These are phyloP conservation scores for Pythium angustatum DNA, from an alignment of 352 stramenopile genomes.

Conservation along the genomic window DNA sequence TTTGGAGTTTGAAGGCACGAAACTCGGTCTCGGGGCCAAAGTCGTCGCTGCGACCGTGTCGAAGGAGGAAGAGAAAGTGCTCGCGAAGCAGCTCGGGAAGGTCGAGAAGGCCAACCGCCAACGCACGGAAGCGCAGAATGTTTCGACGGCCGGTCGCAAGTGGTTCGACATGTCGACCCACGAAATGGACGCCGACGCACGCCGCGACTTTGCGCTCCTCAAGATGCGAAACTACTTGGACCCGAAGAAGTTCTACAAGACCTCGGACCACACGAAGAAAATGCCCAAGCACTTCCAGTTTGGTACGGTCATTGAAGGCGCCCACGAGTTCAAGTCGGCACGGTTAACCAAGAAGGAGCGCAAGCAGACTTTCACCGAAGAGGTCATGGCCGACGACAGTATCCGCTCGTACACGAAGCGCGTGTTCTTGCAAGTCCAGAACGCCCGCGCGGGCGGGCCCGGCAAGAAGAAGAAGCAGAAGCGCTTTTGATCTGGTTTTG, in stretches of 20 bases:
- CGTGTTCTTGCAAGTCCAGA: slow-evolving; percentile 78
- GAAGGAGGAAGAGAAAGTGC: slow-evolving; percentile 48
- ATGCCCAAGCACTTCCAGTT: slow-evolving; percentile 91
- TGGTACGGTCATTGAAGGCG: slow-evolving; percentile 92
- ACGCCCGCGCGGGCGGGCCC: slow-evolving; percentile 35
- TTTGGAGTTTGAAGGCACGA: slow-evolving; percentile 47
- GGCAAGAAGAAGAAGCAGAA: slow-evolving; percentile 55
- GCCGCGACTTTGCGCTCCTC: slow-evolving; percentile 91
- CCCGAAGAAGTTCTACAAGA: slow-evolving; percentile 98
- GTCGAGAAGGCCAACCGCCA: slow-evolving; percentile 51
- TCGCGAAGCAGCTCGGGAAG: slow-evolving; percentile 42
- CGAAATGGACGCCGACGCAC: slow-evolving; percentile 85
- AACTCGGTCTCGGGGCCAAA: slow-evolving; percentile 36
- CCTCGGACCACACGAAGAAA: slow-evolving; percentile 77
- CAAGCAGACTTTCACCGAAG: slow-evolving; percentile 92
- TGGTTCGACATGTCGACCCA: slow-evolving; percentile 94
- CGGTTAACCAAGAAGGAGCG: slow-evolving; percentile 92
- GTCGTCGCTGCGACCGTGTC: slow-evolving; percentile 45
- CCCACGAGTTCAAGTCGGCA: slow-evolving; percentile 87
- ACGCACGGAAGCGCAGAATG: slow-evolving; percentile 49
- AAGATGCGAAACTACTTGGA: slow-evolving; percentile 95
- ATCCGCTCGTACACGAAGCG: slow-evolving; percentile 88
- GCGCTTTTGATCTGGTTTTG: slow-evolving; percentile 25
- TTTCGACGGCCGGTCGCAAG: slow-evolving; percentile 63
- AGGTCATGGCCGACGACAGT: slow-evolving; percentile 91